Conservation (phyloP, 345 rosid genomes). For the Crucihimalaya himalaica region DNA sequence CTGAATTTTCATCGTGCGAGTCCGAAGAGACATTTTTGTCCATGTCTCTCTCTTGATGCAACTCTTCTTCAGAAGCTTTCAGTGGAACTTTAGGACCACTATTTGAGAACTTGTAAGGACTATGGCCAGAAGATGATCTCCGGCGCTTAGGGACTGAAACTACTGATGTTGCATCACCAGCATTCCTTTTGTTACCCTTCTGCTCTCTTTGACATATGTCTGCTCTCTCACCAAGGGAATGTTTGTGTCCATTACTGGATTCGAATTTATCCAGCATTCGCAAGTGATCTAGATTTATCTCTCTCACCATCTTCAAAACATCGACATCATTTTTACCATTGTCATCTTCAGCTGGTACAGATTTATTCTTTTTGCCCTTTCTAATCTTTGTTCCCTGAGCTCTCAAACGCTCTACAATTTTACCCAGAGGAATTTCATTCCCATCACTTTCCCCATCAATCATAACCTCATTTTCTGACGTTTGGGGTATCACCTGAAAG, state of each 20-base stretch:
- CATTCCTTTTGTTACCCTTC: constrained; percentile 59
- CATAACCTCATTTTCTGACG: constrained; percentile 47
- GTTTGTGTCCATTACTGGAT: constrained; percentile 79
- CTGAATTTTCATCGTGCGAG: constrained; percentile 45
- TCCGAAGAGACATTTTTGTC: constrained; percentile 37
- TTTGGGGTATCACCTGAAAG: constrained; percentile 55
- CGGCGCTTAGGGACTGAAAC: constrained; percentile 82
- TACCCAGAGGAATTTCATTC: constrained; percentile 75
- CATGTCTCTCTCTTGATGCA: constrained; percentile 42
- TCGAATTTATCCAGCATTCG: constrained; percentile 60
- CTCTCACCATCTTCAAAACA: constrained; percentile 90
- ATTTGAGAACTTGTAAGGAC: constrained; percentile 54
- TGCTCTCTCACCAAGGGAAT: constrained; percentile 46
- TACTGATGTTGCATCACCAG: constrained; percentile 50
- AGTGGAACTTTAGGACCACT: constrained; percentile 44
- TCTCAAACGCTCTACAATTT: constrained; percentile 71
- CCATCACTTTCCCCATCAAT: constrained; percentile 70
- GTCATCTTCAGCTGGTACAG: constrained; percentile 48
- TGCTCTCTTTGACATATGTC: constrained; percentile 48
- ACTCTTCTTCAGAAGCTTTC: constrained; percentile 43
- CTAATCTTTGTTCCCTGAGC: constrained; percentile 64
- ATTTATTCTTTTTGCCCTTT: constrained; percentile 53
- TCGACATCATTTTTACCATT: constrained; percentile 71
- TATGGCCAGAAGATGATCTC: constrained; percentile 57
- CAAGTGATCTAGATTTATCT: constrained; percentile 74